Percentiles rank a stretch among this genome's conserved stretches.
These are phyloP conservation scores for Candida alai DNA, from an alignment of 805 yeast species.

Conservation along the genomic window DNA sequence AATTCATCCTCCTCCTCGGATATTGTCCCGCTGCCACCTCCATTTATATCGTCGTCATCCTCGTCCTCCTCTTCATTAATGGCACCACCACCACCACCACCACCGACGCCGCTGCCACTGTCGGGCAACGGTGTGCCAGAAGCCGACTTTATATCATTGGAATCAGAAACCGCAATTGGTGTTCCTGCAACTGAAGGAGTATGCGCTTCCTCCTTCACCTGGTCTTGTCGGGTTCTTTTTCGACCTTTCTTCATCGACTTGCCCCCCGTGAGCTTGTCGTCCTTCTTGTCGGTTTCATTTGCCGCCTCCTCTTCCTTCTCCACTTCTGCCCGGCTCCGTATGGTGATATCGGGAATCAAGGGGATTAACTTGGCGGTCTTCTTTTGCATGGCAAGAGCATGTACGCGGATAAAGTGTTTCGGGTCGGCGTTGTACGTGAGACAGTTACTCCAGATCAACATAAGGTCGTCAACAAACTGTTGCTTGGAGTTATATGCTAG, in stretches of 20 bases:
- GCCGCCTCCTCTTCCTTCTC: slow-evolving; percentile 56
- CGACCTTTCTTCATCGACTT: slow-evolving; percentile 40
- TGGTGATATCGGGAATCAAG: slow-evolving; percentile 81
- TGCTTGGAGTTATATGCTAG: slow-evolving; percentile 80
- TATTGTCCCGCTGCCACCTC: slow-evolving; percentile 13
- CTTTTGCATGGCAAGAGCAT: slow-evolving; percentile 95
- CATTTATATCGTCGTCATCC: slow-evolving; percentile 5
- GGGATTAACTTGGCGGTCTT: slow-evolving; percentile 74
- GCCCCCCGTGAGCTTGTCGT: slow-evolving; percentile 27
- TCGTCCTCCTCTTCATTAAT: slow-evolving; percentile 10
- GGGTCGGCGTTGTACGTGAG: slow-evolving; percentile 93
- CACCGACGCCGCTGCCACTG: slow-evolving; percentile 12
- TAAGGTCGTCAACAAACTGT: slow-evolving; percentile 91
- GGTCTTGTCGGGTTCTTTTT: slow-evolving; percentile 34
- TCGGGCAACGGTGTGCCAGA: slow-evolving; percentile 12
- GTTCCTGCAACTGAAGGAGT: slow-evolving; percentile 11
- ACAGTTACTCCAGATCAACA: slow-evolving; percentile 95
- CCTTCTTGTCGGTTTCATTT: slow-evolving; percentile 15
- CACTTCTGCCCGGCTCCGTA: slow-evolving; percentile 68
- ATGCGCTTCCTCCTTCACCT: slow-evolving; percentile 25
- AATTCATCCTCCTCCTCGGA: slow-evolving; percentile 46
- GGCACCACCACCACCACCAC: slow-evolving; percentile 11
- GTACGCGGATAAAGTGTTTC: slow-evolving; percentile 81
- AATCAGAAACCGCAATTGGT: slow-evolving; percentile 11
- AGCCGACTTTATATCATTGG: slow-evolving; percentile 11